Conservation (phyloP, 345 rosid species). For the Hypericum perforatum region DNA sequence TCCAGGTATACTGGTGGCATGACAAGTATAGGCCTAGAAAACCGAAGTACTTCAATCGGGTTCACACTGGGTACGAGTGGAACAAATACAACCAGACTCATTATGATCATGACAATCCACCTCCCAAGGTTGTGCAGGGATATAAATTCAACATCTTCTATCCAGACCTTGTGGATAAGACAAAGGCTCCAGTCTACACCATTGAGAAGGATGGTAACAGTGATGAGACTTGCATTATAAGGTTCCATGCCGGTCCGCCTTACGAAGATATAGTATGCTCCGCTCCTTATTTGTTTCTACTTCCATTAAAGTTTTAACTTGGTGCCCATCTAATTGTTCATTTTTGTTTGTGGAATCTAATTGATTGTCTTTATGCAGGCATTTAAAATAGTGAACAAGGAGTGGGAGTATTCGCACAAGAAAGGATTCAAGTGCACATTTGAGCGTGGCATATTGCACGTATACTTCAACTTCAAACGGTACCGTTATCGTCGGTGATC, state of each 20-base stretch:
- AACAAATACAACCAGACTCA: slow-evolving; percentile 91
- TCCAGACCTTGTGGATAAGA: slow-evolving; percentile 85
- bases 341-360: not conserved
- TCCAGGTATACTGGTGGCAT: slow-evolving; percentile 97
- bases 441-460: slow-evolving; percentile 82
- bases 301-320: not conserved
- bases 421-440: slow-evolving; percentile 93
- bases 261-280: slow-evolving; percentile 80
- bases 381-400: slow-evolving; percentile 80
- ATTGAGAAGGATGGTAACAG: slow-evolving; percentile 78
- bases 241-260: slow-evolving; percentile 95
- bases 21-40: slow-evolving; percentile 94
- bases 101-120: slow-evolving; percentile 93
- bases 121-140: slow-evolving; percentile 91
- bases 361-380: slow-evolving; percentile 35
- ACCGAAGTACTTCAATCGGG: slow-evolving; percentile 89
- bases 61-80: slow-evolving; percentile 99
- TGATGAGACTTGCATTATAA: slow-evolving; percentile 71
- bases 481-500: slow-evolving; percentile 75
- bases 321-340: slow-evolving; percentile 5
- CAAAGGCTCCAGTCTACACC: slow-evolving; percentile 65
- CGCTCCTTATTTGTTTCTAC: not conserved
- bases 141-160: slow-evolving; percentile 93
- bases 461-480: slow-evolving; percentile 86
- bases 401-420: slow-evolving; percentile 97